Percentiles rank a stretch among this genome's conserved stretches.
Evolutionary conservation across 768 basidiomycete genomes (phyloP).

Genomic region (Boletus rubropictus): DNA sequence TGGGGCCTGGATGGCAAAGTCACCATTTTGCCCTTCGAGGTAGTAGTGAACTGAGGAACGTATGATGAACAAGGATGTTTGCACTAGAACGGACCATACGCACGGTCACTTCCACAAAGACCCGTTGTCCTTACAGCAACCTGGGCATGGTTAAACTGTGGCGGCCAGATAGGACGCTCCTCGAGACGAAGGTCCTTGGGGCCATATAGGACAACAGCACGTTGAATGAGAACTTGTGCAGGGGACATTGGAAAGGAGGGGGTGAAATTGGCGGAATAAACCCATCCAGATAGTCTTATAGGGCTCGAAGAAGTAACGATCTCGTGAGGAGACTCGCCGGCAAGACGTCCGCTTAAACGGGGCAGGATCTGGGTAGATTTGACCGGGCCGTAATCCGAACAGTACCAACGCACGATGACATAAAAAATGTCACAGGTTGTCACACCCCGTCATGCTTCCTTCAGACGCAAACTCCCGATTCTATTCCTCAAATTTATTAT

Average conservation of each 20-base stretch:
- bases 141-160: constrained; percentile 68
- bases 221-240: constrained; percentile 48
- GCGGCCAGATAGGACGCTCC: constrained; percentile 65
- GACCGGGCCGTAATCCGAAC: constrained; percentile 32
- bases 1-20: constrained; percentile 80
- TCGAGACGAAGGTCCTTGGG: constrained; percentile 79
- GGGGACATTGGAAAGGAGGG: constrained; percentile 36
- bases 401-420: constrained; percentile 23
- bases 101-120: constrained; percentile 83
- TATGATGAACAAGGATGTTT: not conserved
- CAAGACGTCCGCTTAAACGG: constrained; percentile 22
- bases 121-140: constrained; percentile 79
- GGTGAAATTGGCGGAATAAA: constrained; percentile 20
- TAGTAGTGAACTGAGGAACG: constrained; percentile 77
- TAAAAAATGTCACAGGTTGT: constrained; percentile 24
- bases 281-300: constrained; percentile 31
- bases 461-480: constrained; percentile 22
- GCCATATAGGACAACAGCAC: constrained; percentile 78
- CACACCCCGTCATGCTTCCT: constrained; percentile 10
- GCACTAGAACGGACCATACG: constrained; percentile 25
- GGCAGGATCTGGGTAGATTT: constrained; percentile 11
- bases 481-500: constrained; percentile 20
- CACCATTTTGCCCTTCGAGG: constrained; percentile 82
- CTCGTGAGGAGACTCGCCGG: constrained; percentile 32
- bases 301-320: constrained; percentile 27